Base-by-base conservation (phyloP, 305 asterid species). In the Withania somnifera region DNA sequence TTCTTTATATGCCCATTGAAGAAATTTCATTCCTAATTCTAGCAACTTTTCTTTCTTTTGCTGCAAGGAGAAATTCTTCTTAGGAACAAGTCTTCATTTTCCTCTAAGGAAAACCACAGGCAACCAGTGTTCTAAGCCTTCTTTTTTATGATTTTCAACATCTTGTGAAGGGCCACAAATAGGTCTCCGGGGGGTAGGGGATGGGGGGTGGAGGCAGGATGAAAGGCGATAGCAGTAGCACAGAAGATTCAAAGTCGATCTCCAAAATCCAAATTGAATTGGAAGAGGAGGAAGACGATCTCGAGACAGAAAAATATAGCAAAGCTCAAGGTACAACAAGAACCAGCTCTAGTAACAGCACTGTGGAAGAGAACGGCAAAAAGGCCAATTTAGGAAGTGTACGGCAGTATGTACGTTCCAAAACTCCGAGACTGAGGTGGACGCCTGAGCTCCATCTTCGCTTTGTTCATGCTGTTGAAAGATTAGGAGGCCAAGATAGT, bases 401-500 rank as follows among this genome's bases (percentile, higher is more conserved):
- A 19, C 86, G 98, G 85, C 97, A 86, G 38, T 95, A 95, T 57
- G 67, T 88, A 78, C 94, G 98, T 17, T 95, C 98, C 0, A 95
- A 92, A 83, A 95, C 90, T 6, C 97, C 98, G 17, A 89, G 98
- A 45, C 95, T 95, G 26, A 89, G 98, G 15, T 93, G 98, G 98
- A 95, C 97, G 0, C 97, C 97, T 53, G 95, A 93, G 87, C 97
- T 95, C 85, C 97, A 93, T 60, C 92, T 92, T 87, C 89, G 97
- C 91, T 95, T 93, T 88, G 82, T 91, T 85, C 95, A 92, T 42
- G 98, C 97, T 2, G 92, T 95, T 85, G 92, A 95, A 80, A 88
- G 94, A 85, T 85, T 95, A 19, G 98, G 98, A 51, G 98, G 98
- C 38, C 98, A 92, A 90, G 98, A 95, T 81, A 92, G 98, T 95